Conservation (phyloP, 2,329 filamentous ascomycete genomes). For the Alternaria sp. region DNA sequence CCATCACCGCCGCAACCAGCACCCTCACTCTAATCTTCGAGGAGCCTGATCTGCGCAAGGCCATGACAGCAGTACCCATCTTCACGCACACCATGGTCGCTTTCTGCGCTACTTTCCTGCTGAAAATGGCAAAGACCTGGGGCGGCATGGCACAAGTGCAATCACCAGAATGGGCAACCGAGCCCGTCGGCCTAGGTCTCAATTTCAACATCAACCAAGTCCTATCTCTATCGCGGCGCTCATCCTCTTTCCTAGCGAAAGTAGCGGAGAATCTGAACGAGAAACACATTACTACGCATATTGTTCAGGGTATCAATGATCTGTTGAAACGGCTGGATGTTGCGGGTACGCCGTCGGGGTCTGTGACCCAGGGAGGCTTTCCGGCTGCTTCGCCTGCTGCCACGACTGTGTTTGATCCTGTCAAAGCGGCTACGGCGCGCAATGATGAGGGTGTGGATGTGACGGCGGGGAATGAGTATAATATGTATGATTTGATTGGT, state of each 20-base stretch:
- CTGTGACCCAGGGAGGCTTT: not conserved
- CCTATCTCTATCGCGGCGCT: slow-evolving; percentile 33
- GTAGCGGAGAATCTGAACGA: slow-evolving; percentile 38
- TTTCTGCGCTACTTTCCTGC: slow-evolving; percentile 60
- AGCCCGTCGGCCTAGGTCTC: slow-evolving; percentile 35
- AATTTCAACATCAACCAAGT: slow-evolving; percentile 43
- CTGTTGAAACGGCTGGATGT: slow-evolving; percentile 36
- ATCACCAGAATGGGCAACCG: slow-evolving; percentile 35
- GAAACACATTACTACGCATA: slow-evolving; percentile 39
- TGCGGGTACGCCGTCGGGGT: slow-evolving; percentile 20
- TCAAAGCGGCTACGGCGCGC: slow-evolving; percentile 2
- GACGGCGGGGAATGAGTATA: slow-evolving; percentile 23
- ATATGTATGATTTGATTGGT: slow-evolving; percentile 39
- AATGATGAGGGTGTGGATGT: not conserved
- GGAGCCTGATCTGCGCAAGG: slow-evolving; percentile 53
- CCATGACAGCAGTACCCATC: slow-evolving; percentile 55
- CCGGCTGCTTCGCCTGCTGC: not conserved
- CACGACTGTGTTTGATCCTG: not conserved
- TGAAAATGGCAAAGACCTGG: slow-evolving; percentile 57
- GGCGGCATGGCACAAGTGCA: slow-evolving; percentile 44
- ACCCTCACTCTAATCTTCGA: slow-evolving; percentile 56
- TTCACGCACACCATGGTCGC: slow-evolving; percentile 62
- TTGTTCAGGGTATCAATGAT: slow-evolving; percentile 38
- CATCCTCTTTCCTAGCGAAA: slow-evolving; percentile 33
- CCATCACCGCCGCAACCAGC: slow-evolving; percentile 56